phyloP scores from a whole-genome alignment of 129 eudicot species.

The Lactuca saligna region DNA sequence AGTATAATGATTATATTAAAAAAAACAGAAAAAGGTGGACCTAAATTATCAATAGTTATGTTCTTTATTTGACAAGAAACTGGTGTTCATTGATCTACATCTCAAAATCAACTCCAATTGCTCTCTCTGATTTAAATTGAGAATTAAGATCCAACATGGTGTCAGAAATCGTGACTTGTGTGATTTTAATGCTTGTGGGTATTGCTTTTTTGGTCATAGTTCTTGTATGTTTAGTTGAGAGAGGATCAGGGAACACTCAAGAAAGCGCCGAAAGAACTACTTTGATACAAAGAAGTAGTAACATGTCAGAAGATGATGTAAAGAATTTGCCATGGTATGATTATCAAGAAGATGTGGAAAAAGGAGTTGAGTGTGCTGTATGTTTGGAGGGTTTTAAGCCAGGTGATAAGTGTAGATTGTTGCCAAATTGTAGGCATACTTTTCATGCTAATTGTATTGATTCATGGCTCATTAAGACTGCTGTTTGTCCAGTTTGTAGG shows the following conservation, averaged over 20 bases:
- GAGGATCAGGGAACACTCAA: conserved; percentile 38
- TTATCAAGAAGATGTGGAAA: conserved; percentile 19
- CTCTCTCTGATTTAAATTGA: conserved; percentile 1
- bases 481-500: conserved; percentile 55
- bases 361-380: conserved; percentile 42
- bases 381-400: conserved; percentile 56
- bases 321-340: conserved; percentile 53
- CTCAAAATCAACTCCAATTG: conserved; percentile 22
- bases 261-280: conserved; percentile 12
- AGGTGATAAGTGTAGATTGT: conserved; percentile 56
- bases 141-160: conserved; percentile 34
- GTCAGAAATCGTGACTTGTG: conserved; percentile 44
- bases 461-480: conserved; percentile 46
- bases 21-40: not conserved
- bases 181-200: conserved; percentile 45
- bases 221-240: conserved; percentile 54
- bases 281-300: conserved; percentile 18
- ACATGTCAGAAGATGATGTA: conserved; percentile 47
- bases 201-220: conserved; percentile 49
- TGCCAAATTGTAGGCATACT: conserved; percentile 51
- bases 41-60: not conserved
- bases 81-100: conserved; percentile 22
- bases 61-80: conserved; percentile 10
- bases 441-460: conserved; percentile 56
- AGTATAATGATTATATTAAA: not conserved